Evolutionary conservation across 345 rosid genomes (phyloP), one percentile per base, ranked within the genome.

Genomic region (Citropsis articulata): DNA sequence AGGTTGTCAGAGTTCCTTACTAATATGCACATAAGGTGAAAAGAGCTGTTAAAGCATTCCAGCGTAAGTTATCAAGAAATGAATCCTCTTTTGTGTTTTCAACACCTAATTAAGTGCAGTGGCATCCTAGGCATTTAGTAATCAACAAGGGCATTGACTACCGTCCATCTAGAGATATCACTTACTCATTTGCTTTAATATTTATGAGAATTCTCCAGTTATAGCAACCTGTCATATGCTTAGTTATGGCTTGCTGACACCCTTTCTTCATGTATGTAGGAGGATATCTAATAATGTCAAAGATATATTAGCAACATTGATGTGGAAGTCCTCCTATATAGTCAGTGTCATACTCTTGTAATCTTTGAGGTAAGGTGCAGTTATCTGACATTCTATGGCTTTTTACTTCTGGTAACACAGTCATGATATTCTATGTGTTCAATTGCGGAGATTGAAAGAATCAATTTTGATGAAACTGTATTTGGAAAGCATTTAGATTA

Each of bases 1-100:
- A 94, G 97, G 92, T 84, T 92, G 79, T 86, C 97, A 5, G 98
- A 89, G 80, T 86, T 92, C 66, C 88, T 91, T 45, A 81, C 88
- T 71, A 83, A 85, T 77, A 55, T 94, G 83, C 88, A 81, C 50
- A 77, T 90, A 48, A 82, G 79, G 25, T 84, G 77, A 82, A 77
- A 45, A 28, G 60, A 36, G 50, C 82, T 63, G 28, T 6, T 73
- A 35, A 42, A 67, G 27, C 48, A 69, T 57, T 77, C 77, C 62
- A 57, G 63, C 67, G 80, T 77, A 69, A 77, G 79, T 77, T 69
- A 45, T 57, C 22, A 40, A 36, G 56, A 19, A 66, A 2, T 2
- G 2, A 7, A 18, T 21, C 36, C 16, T 6, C 24, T 12, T 75
- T 64, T 24, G 31, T 4, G 27, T 66, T 50, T 53, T 28, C 21